Base-by-base conservation (phyloP, 331 rosid genomes). In the Quercus phellos region DNA sequence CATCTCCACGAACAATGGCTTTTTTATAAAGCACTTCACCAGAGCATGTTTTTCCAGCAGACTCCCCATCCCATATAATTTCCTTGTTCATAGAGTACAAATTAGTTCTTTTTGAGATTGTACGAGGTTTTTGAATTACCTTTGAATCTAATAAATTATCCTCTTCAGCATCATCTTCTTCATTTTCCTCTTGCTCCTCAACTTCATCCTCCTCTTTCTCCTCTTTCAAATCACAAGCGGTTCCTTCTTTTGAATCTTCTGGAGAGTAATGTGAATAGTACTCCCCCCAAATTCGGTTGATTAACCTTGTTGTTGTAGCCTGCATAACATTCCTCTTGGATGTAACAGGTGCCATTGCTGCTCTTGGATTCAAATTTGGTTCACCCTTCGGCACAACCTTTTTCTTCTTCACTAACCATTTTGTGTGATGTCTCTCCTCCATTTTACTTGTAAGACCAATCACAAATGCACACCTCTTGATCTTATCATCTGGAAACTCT, bases 401-500 rank as follows among this genome's bases (percentile, higher is more conserved):
- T 85, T 87, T 90, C 72, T 88, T 88, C 83, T 88, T 92, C 66
- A 94, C 88, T 46, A 89, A 71, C 99, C 99, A 94, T 84, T 92
- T 94, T 38, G 98, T 94, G 82, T 94, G 98, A 88, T 81, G 97
- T 9, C 97, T 86, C 82, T 76, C 94, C 86, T 94, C 98, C 97
- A 94, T 94, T 84, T 92, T 90, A 26, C 73, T 83, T 38, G 68
- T 4, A 51, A 94, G 97, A 68, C 97, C 95, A 12, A 84, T 75
- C 80, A 94, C 90, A 84, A 94, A 94, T 51, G 99, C 81, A 79
- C 86, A 92, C 76, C 80, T 92, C 79, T 78, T 89, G 55, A 94
- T 85, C 82, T 80, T 80, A 2, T 51, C 84, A 80, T 91, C 98
- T 7, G 99, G 98, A 89, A 73, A 94, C 73, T 86, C 97, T 19